These are phyloP conservation scores for Candida frijolesensis DNA, from an alignment of 1,139 yeast species.

Conservation along the genomic window DNA sequence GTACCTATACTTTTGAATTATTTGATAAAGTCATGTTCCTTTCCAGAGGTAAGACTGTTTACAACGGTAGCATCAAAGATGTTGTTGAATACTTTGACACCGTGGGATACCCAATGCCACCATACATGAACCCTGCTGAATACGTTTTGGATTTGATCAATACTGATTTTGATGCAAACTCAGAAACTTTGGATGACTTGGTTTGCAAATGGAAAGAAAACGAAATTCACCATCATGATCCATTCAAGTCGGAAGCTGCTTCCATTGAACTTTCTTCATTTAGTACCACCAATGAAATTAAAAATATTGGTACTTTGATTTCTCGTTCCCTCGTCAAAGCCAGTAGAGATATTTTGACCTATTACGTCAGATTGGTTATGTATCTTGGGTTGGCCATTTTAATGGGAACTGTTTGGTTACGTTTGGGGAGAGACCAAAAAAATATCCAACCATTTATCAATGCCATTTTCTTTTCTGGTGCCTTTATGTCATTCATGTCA, in stretches of 20 bases:
- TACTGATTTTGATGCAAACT: slow-evolving; percentile 25
- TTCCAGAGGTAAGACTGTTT: slow-evolving; percentile 26
- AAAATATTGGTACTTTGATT: slow-evolving; percentile 19
- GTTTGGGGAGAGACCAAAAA: slow-evolving; percentile 29
- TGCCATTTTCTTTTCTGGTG: slow-evolving; percentile 45
- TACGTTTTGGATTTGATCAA: slow-evolving; percentile 36
- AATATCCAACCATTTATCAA: slow-evolving; percentile 39
- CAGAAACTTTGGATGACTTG: slow-evolving; percentile 9
- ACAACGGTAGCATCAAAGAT: slow-evolving; percentile 17
- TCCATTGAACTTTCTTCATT: neutral
- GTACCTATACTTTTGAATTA: slow-evolving; percentile 29
- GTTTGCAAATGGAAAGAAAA: slow-evolving; percentile 10
- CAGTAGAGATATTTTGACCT: slow-evolving; percentile 36
- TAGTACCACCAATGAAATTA: slow-evolving; percentile 5
- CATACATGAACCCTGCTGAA: slow-evolving; percentile 30
- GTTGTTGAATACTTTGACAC: slow-evolving; percentile 20
- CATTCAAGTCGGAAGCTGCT: neutral
- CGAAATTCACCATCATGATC: neutral
- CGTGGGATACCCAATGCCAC: slow-evolving; percentile 22
- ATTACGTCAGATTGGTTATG: slow-evolving; percentile 39
- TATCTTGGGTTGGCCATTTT: slow-evolving; percentile 40
- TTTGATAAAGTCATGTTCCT: slow-evolving; percentile 34
- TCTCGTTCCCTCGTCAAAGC: slow-evolving; percentile 32
- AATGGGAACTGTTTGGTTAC: slow-evolving; percentile 47
- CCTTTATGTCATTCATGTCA: slow-evolving; percentile 47